Percentiles rank a stretch among this genome's conserved stretches.
Conservation (phyloP, 495 filamentous ascomycete species). For the Neurospora sp. region DNA sequence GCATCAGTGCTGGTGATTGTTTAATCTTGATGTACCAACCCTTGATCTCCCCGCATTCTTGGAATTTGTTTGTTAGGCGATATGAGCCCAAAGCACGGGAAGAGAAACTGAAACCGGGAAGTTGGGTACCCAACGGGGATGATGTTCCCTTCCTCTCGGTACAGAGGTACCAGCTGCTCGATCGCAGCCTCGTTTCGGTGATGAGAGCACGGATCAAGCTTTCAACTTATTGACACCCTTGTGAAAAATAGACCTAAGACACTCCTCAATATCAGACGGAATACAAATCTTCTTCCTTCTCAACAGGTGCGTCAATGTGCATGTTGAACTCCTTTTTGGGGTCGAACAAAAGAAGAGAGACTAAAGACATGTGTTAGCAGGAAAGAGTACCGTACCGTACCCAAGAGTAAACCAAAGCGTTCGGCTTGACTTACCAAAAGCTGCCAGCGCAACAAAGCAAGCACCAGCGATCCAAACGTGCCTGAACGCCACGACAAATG, state of each 20-base stretch:
- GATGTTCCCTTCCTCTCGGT: neutral
- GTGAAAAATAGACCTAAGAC: neutral
- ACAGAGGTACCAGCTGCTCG: neutral
- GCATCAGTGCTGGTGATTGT: neutral
- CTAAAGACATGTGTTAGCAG: neutral
- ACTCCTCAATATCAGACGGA: neutral
- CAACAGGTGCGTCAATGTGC: slow-evolving; percentile 14
- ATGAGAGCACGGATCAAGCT: neutral
- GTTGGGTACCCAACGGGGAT: neutral
- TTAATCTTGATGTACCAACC: neutral
- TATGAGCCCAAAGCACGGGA: neutral
- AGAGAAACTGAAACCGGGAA: neutral
- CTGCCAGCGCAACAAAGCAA: slow-evolving; percentile 16
- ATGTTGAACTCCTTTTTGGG: slow-evolving; percentile 15
- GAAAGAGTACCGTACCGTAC: neutral
- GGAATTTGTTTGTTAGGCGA: neutral
- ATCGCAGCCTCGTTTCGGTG: neutral
- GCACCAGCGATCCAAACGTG: slow-evolving; percentile 22
- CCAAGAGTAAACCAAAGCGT: neutral
- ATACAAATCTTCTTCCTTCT: slow-evolving; percentile 18
- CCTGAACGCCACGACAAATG: slow-evolving; percentile 16
- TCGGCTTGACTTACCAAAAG: slow-evolving; percentile 9
- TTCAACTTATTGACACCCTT: too few species aligned
- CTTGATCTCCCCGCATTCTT: neutral
- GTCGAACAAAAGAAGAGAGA: slow-evolving; percentile 9